A percentile compares a stretch with the other conserved stretches of the same genome.
phyloP scores from a whole-genome alignment of 1,284 basidiomycete genomes.

The Mycosarcoma mackinlayi region DNA sequence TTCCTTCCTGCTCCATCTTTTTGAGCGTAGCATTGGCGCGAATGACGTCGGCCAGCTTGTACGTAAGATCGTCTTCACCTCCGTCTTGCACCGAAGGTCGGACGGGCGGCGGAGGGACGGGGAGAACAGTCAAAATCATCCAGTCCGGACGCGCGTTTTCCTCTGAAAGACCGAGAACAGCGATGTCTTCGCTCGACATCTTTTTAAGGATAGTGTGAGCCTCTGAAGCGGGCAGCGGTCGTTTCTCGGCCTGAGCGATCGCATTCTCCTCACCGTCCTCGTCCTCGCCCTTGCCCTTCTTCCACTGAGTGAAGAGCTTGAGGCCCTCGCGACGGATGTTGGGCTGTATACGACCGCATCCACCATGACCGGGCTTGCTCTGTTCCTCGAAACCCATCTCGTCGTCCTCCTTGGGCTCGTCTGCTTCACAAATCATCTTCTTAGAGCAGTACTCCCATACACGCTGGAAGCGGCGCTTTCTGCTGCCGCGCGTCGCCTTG shows the following conservation, averaged over 20 bases:
- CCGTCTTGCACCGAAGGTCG: slow-evolving; percentile 97
- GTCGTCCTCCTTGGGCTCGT: slow-evolving; percentile 71
- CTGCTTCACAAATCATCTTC: slow-evolving; percentile 74
- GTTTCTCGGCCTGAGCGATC: slow-evolving; percentile 87
- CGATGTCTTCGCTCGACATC: slow-evolving; percentile 84
- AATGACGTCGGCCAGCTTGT: slow-evolving; percentile 97
- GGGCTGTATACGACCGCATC: slow-evolving; percentile 93
- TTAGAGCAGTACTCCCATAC: slow-evolving; percentile 68
- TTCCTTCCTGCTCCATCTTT: slow-evolving; percentile 94
- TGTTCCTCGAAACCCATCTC: slow-evolving; percentile 70
- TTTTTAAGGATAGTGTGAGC: slow-evolving; percentile 77
- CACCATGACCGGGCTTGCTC: slow-evolving; percentile 76
- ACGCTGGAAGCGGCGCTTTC: slow-evolving; percentile 62
- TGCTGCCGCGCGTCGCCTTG: slow-evolving; percentile 57
- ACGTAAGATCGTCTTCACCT: slow-evolving; percentile 98
- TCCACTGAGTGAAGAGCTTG: slow-evolving; percentile 96
- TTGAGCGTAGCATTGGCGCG: slow-evolving; percentile 92
- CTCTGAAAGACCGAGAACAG: slow-evolving; percentile 89
- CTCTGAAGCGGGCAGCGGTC: slow-evolving; percentile 85
- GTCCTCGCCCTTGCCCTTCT: slow-evolving; percentile 85
- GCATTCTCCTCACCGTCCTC: slow-evolving; percentile 74
- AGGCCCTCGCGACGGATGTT: slow-evolving; percentile 92
- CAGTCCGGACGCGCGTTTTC: slow-evolving; percentile 97
- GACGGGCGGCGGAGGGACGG: slow-evolving; percentile 97
- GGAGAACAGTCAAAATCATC: slow-evolving; percentile 99